A percentile compares a stretch with the other conserved stretches of the same genome.
phyloP scores from a whole-genome alignment of 345 rosid genomes.

The Salix caprea region DNA sequence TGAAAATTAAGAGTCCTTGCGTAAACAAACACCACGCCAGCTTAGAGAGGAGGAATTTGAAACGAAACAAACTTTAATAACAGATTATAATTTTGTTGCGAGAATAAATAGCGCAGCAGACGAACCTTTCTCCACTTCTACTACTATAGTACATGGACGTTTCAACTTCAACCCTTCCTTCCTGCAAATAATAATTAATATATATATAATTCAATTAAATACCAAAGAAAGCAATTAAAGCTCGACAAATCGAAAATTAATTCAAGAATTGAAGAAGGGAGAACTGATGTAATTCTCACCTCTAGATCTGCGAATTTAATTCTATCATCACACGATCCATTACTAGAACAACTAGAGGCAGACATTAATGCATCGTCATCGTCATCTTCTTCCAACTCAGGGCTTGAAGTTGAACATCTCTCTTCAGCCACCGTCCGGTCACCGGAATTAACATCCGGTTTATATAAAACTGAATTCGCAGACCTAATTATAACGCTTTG shows the following conservation, averaged over 20 bases:
- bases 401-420: constrained; percentile 21
- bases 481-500: constrained; percentile 6
- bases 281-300: constrained; percentile 25
- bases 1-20: neutral
- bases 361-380: neutral
- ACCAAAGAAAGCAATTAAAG: constrained; percentile 22
- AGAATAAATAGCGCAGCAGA: neutral
- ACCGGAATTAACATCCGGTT: constrained; percentile 1
- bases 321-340: constrained; percentile 41
- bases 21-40: neutral
- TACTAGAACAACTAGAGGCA: constrained; percentile 55
- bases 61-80: constrained; percentile 12
- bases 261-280: constrained; percentile 9
- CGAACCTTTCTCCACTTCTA: constrained; percentile 37
- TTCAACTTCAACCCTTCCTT: constrained; percentile 47
- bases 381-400: constrained; percentile 22
- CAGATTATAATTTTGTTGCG: constrained; percentile 20
- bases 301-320: constrained; percentile 47
- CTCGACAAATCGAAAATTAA: constrained; percentile 20
- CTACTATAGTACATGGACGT: constrained; percentile 42
- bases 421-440: constrained; percentile 10
- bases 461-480: constrained; percentile 1
- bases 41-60: neutral
- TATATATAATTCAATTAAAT: constrained; percentile 8
- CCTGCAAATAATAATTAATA: constrained; percentile 20